A percentile compares a stretch with the other conserved stretches of the same genome.
Evolutionary conservation across 495 filamentous ascomycete species (phyloP).

Genomic region (Schizothecium vesticola): DNA sequence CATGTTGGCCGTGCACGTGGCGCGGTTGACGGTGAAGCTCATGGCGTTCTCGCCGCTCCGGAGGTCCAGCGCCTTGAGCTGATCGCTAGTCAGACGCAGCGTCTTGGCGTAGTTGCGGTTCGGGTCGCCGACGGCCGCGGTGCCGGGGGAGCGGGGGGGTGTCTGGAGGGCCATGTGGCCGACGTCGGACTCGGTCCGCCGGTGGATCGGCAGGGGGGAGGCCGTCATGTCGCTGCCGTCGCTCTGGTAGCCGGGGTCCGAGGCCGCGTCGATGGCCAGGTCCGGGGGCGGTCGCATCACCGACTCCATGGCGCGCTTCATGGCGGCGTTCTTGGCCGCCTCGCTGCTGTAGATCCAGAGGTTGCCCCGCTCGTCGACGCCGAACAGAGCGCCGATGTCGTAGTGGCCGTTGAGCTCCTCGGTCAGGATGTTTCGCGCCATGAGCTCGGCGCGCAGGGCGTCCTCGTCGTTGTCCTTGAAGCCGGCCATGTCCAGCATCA

Average conservation of each 20-base stretch:
- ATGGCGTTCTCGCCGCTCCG: conserved; percentile 83
- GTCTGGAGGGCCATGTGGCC: conserved; percentile 63
- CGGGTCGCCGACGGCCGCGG: conserved; percentile 54
- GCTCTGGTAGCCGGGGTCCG: conserved; percentile 92
- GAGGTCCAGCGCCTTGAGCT: conserved; percentile 80
- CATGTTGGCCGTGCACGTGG: conserved; percentile 87
- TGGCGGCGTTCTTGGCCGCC: conserved; percentile 79
- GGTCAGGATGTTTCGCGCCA: conserved; percentile 91
- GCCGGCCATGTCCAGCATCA: conserved; percentile 97
- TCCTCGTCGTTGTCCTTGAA: conserved; percentile 94
- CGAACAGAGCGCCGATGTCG: conserved; percentile 92
- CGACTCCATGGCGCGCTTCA: conserved; percentile 42
- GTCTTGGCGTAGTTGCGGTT: conserved; percentile 94
- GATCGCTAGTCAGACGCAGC: conserved; percentile 89
- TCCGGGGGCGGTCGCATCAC: conserved; percentile 44
- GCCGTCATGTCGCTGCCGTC: conserved; percentile 48
- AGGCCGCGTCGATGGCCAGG: conserved; percentile 66
- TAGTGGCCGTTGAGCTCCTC: conserved; percentile 93
- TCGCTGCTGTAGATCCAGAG: conserved; percentile 98
- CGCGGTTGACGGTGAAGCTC: conserved; percentile 93
- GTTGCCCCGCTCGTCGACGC: conserved; percentile 90
- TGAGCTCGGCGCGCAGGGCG: conserved; percentile 79
- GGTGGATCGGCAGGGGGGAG: conserved; percentile 36
- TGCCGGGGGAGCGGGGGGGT: conserved; percentile 70
- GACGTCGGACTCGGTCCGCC: conserved; percentile 62